Conservation (phyloP, 164 flowering plant genomes). For the Protea cynaroides region DNA sequence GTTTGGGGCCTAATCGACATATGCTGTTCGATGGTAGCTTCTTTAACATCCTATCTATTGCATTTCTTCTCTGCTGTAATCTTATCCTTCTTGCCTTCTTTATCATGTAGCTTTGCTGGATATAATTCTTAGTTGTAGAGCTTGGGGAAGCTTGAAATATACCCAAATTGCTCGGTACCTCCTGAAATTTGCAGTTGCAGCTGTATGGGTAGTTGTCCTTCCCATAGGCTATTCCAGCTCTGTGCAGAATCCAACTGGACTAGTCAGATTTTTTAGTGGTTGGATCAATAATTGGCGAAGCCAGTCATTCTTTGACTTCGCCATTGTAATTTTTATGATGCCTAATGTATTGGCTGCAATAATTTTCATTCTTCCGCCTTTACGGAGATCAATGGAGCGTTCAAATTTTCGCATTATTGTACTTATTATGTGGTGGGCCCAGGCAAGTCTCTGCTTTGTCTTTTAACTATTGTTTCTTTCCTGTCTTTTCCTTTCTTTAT, state of each 20-base stretch:
- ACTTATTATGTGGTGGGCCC: slow-evolving; percentile 95
- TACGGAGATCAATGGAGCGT: slow-evolving; percentile 78
- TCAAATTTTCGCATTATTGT: slow-evolving; percentile 65
- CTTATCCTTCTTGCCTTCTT: slow-evolving; percentile 8
- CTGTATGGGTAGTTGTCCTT: slow-evolving; percentile 79
- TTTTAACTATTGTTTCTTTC: neutral
- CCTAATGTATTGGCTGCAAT: slow-evolving; percentile 75
- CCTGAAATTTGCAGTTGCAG: slow-evolving; percentile 76
- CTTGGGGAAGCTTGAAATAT: slow-evolving; percentile 81
- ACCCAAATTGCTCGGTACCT: slow-evolving; percentile 76
- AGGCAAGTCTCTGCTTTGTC: slow-evolving; percentile 42
- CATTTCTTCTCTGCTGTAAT: neutral
- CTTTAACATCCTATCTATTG: neutral
- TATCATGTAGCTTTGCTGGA: slow-evolving; percentile 73
- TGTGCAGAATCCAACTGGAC: slow-evolving; percentile 69
- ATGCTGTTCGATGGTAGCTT: too few relatives aligned
- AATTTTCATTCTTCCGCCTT: slow-evolving; percentile 65
- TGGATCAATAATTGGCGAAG: slow-evolving; percentile 61
- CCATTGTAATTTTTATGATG: slow-evolving; percentile 66
- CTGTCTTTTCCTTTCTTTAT: neutral
- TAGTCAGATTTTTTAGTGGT: slow-evolving; percentile 57
- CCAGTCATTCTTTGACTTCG: slow-evolving; percentile 60
- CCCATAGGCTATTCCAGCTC: slow-evolving; percentile 74
- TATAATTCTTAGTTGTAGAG: slow-evolving; percentile 71
- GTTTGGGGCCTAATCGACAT: neutral